phyloP scores from a whole-genome alignment of 345 rosid genomes.

The Populus nigra region DNA sequence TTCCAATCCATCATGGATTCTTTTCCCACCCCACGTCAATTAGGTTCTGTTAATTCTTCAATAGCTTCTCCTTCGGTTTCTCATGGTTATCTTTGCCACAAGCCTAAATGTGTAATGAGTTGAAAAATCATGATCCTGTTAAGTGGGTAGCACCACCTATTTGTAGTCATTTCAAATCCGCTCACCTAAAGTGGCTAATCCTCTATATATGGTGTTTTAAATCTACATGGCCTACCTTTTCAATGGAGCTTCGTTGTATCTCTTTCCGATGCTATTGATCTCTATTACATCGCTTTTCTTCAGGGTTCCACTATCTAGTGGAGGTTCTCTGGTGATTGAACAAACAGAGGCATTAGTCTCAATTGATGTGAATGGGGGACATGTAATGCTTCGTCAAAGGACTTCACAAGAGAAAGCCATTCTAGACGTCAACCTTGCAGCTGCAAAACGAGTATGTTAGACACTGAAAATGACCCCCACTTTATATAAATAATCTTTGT shows the following conservation, averaged over 20 bases:
- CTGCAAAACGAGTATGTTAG: slow-evolving; percentile 78
- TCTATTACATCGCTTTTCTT: slow-evolving; percentile 17
- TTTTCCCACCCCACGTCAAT: too few species aligned
- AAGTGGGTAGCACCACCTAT: not conserved
- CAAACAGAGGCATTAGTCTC: slow-evolving; percentile 98
- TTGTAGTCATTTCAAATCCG: not conserved
- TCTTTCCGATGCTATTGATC: not conserved
- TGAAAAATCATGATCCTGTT: not conserved
- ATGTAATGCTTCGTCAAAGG: slow-evolving; percentile 86
- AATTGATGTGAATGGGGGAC: slow-evolving; percentile 97
- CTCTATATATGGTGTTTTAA: too few species aligned
- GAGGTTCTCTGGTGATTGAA: slow-evolving; percentile 96
- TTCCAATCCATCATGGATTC: too few species aligned
- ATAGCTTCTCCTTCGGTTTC: too few species aligned
- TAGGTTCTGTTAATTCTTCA: too few species aligned
- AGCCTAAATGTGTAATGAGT: not conserved
- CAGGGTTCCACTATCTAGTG: slow-evolving; percentile 85
- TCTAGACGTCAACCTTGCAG: slow-evolving; percentile 89
- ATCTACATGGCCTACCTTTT: not conserved
- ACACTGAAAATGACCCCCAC: slow-evolving; percentile 1
- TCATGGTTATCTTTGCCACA: too few species aligned
- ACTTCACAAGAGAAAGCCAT: slow-evolving; percentile 89
- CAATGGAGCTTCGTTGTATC: not conserved
- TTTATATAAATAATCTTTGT: slow-evolving; percentile 7
- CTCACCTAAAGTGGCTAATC: too few species aligned